Evolutionary conservation across 2,329 filamentous ascomycete genomes (phyloP).

Genomic region (Arthrobotrys entomopaga): DNA sequence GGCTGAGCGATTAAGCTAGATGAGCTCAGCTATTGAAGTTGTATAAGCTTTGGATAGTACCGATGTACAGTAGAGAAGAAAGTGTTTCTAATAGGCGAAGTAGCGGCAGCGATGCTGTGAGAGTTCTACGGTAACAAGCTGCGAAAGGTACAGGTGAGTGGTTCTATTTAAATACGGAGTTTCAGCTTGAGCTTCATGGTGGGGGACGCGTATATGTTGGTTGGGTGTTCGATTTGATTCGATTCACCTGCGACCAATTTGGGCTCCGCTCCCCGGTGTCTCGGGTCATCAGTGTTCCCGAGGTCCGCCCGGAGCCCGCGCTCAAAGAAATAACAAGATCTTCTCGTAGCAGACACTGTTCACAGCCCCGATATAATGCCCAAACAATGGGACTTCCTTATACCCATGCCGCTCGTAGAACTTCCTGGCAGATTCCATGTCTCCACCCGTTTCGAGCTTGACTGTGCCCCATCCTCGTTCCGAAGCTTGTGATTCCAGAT

Average conservation of each 20-base stretch:
- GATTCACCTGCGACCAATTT: conserved; percentile 21
- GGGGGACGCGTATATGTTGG: conserved; percentile 9
- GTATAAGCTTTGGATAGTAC: neutral
- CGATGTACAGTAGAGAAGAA: too few species aligned
- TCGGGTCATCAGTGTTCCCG: conserved; percentile 50
- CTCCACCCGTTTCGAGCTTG: neutral
- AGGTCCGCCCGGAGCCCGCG: conserved; percentile 29
- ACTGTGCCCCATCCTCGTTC: neutral
- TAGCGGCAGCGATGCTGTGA: neutral
- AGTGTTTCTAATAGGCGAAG: too few species aligned
- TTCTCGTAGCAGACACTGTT: conserved; percentile 1
- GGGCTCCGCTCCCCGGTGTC: neutral
- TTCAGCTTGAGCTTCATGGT: neutral
- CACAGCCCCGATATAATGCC: neutral
- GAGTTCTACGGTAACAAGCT: neutral
- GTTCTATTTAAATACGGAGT: conserved; percentile 25
- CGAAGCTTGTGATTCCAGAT: neutral
- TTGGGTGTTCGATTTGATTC: conserved; percentile 23
- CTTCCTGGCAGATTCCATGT: neutral
- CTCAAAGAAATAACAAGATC: neutral
- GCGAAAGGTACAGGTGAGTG: neutral
- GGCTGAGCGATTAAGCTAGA: too few species aligned
- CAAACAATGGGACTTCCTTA: neutral
- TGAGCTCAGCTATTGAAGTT: neutral
- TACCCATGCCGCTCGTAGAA: conserved; percentile 4